A percentile compares a stretch with the other conserved stretches of the same genome.
Conservation (phyloP, 2,329 filamentous ascomycete genomes). For the Aspergillus sergii region DNA sequence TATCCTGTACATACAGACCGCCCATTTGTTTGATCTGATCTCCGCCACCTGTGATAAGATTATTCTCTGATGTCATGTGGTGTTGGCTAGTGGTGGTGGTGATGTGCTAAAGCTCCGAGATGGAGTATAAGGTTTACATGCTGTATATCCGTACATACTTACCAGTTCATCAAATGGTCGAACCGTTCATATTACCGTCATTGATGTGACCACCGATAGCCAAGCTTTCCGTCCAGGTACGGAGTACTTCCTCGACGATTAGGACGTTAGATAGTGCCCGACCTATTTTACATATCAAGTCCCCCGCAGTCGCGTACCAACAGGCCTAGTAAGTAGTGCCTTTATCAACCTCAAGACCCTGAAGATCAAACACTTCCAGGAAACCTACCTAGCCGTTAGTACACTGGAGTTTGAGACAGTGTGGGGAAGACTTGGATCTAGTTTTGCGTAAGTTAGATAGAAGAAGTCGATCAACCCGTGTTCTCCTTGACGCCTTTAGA, state of each 20-base stretch:
- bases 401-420: not conserved
- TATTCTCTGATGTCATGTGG: not conserved
- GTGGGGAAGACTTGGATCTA: not conserved
- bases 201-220: not conserved
- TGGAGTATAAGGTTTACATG: not conserved
- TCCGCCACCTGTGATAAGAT: not conserved
- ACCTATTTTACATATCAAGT: not conserved
- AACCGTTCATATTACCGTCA: not conserved
- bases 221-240: not conserved
- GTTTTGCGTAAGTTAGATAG: not conserved
- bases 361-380: conserved; percentile 7
- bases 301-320: not conserved
- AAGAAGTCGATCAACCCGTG: not conserved
- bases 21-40: not conserved
- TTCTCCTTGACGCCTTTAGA: not conserved
- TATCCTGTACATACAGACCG: not conserved
- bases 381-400: not conserved
- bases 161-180: not conserved
- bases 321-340: not conserved
- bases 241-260: not conserved
- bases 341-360: conserved; percentile 4
- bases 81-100: not conserved
- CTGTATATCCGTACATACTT: not conserved
- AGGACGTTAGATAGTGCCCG: not conserved
- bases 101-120: not conserved